phyloP scores from a whole-genome alignment of 2,329 filamentous ascomycete genomes.

The Metarhizium guizhouense region DNA sequence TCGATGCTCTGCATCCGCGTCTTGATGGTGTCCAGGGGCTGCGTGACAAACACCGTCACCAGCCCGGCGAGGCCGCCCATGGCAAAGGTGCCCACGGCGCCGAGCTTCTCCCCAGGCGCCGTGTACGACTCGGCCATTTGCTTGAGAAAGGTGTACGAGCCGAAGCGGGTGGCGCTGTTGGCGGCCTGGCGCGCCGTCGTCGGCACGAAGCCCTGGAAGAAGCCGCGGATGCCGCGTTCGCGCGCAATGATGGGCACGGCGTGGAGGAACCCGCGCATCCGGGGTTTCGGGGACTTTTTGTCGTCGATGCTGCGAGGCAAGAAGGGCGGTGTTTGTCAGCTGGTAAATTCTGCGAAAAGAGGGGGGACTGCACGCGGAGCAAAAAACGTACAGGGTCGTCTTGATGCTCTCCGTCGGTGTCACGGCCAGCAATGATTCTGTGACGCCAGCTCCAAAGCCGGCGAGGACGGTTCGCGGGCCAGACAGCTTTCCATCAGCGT shows the following conservation, averaged over 20 bases:
- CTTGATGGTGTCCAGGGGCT: constrained; percentile 86
- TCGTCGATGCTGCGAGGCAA: constrained; percentile 70
- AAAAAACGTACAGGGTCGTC: constrained; percentile 62
- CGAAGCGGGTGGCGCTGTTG: constrained; percentile 87
- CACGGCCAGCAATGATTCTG: constrained; percentile 85
- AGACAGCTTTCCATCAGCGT: constrained; percentile 78
- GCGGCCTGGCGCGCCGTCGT: constrained; percentile 92
- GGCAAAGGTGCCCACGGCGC: constrained; percentile 77
- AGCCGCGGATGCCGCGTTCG: constrained; percentile 81
- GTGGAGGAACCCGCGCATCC: constrained; percentile 86
- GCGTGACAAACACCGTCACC: constrained; percentile 76
- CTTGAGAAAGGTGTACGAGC: constrained; percentile 81
- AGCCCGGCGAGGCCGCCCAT: constrained; percentile 83
- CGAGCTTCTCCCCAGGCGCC: constrained; percentile 89
- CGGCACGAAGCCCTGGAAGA: constrained; percentile 94
- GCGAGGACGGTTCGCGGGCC: constrained; percentile 87
- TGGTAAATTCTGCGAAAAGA: too few species aligned
- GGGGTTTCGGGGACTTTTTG: constrained; percentile 74
- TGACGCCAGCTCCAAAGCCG: constrained; percentile 89
- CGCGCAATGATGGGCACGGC: constrained; percentile 78
- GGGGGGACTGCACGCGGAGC: background rate
- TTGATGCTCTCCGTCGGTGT: constrained; percentile 98
- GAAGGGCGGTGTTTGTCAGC: too few species aligned
- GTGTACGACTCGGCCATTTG: constrained; percentile 89
- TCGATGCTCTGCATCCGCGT: constrained; percentile 97